A percentile compares a stretch with the other conserved stretches of the same genome.
These are phyloP conservation scores for Chytriomyces sp. DNA, from an alignment of 192 early-diverging fungal species.

Conservation along the genomic window DNA sequence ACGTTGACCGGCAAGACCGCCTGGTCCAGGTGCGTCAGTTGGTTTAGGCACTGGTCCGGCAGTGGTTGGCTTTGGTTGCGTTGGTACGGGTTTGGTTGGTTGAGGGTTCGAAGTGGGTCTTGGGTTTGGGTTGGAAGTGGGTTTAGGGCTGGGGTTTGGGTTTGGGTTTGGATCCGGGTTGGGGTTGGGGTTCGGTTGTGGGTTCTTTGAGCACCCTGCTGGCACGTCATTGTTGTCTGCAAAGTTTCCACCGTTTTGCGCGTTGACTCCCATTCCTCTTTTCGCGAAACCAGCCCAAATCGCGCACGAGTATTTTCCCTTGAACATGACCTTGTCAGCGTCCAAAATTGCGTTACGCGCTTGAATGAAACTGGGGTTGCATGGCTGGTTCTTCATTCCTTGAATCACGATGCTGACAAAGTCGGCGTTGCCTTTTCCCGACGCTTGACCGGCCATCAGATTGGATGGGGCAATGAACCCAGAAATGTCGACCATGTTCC, in stretches of 20 bases:
- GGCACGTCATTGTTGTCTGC: conserved; percentile 37
- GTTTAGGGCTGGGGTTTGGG: background rate
- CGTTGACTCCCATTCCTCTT: conserved; percentile 76
- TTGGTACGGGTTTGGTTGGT: background rate
- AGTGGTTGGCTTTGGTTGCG: background rate
- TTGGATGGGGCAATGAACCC: conserved; percentile 32
- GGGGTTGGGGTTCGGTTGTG: background rate
- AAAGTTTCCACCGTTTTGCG: conserved; percentile 16
- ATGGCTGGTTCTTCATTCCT: conserved; percentile 59
- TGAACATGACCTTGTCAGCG: conserved; percentile 44
- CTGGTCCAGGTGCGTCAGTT: background rate
- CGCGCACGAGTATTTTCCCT: conserved; percentile 46
- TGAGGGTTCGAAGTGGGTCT: background rate
- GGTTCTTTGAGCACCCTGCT: background rate
- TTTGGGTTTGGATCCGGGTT: background rate
- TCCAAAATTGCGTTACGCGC: conserved; percentile 53
- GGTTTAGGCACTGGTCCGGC: background rate
- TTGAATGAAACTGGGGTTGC: conserved; percentile 53
- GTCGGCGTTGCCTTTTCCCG: conserved; percentile 40
- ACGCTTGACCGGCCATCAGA: conserved; percentile 35
- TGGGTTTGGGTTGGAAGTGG: background rate
- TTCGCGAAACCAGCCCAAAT: conserved; percentile 74
- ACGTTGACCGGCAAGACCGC: background rate
- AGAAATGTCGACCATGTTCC: conserved; percentile 54
- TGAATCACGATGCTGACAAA: conserved; percentile 50